phyloP scores from a whole-genome alignment of 179 eudicot species.

The Silene coronaria region DNA sequence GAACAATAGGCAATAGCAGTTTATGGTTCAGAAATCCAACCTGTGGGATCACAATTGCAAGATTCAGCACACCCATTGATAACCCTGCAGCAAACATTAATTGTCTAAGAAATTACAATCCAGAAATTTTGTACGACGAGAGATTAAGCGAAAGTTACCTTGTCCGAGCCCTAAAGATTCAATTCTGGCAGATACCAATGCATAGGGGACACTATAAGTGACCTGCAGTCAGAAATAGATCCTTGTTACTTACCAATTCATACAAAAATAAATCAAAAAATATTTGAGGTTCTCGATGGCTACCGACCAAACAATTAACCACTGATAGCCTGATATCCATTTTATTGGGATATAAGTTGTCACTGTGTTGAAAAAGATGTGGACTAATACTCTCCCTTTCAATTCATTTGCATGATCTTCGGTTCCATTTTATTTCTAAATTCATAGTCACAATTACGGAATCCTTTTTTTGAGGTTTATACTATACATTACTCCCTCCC shows the following conservation, averaged over 20 bases:
- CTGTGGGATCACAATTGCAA: slow-evolving; percentile 93
- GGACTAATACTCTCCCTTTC: no score
- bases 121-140: not conserved
- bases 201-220: slow-evolving; percentile 96
- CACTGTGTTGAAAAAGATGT: not conserved
- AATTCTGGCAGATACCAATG: slow-evolving; percentile 73
- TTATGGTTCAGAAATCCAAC: slow-evolving; percentile 28
- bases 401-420: not conserved
- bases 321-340: not conserved
- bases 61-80: slow-evolving; percentile 95
- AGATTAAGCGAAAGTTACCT: slow-evolving; percentile 43
- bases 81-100: slow-evolving; percentile 51
- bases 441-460: not conserved
- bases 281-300: not conserved
- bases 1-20: not conserved
- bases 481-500: not conserved
- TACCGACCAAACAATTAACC: not conserved
- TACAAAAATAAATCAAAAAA: not conserved
- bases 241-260: not conserved
- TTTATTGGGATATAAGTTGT: not conserved
- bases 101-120: slow-evolving; percentile 13
- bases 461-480: not conserved
- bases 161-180: slow-evolving; percentile 94
- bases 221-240: slow-evolving; percentile 41
- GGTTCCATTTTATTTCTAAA: not conserved